These are phyloP conservation scores for Phaeosphaeria sp. DNA, from an alignment of 2,329 filamentous ascomycete genomes.

Conservation along the genomic window DNA sequence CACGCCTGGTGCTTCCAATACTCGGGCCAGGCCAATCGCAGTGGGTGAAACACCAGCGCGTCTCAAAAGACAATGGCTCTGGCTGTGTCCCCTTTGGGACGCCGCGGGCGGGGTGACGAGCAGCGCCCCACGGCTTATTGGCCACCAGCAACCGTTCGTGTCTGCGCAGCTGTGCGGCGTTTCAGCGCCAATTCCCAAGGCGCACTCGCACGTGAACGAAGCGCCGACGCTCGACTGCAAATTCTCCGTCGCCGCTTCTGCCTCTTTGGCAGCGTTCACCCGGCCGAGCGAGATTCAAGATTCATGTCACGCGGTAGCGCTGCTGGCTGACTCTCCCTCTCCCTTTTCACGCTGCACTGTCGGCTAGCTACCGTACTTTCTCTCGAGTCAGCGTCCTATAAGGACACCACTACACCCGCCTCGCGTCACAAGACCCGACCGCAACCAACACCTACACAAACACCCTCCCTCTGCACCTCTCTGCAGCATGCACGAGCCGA, in stretches of 20 bases:
- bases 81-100: not conserved
- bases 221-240: not conserved
- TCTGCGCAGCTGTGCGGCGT: not conserved
- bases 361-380: conserved; percentile 21
- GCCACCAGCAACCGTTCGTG: not conserved
- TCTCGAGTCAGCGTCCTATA: conserved; percentile 17
- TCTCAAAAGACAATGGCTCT: not conserved
- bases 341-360: too few species aligned
- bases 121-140: not conserved
- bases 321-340: conserved; percentile 4
- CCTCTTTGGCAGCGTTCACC: conserved; percentile 2
- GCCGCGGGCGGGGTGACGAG: too few species aligned
- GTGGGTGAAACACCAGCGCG: not conserved
- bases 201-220: not conserved
- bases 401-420: conserved; percentile 8
- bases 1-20: not conserved
- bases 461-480: conserved; percentile 29
- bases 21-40: not conserved
- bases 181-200: not conserved
- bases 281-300: not conserved
- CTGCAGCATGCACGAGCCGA: conserved; percentile 9
- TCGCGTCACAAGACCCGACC: conserved; percentile 13
- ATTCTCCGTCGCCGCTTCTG: not conserved
- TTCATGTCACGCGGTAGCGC: not conserved
- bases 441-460: not conserved